Evolutionary conservation across 2,329 filamentous ascomycete genomes (phyloP), one percentile per base, ranked within the genome.

Genomic region (Nemania abortiva): DNA sequence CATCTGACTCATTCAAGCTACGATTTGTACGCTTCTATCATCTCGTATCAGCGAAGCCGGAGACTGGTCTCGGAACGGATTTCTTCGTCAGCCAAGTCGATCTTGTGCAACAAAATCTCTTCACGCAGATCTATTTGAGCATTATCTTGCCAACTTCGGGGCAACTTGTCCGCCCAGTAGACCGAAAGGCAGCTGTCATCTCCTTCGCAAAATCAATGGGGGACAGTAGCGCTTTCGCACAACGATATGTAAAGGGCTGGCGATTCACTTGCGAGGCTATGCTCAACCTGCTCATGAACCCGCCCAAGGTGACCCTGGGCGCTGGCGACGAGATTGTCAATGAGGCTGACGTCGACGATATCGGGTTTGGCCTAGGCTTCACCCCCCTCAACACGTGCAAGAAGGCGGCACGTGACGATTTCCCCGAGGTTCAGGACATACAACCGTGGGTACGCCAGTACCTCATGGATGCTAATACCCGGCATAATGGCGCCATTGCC

Each of bases 11-110:
- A 55, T 92, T 97, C 81, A 92, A 94, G 75, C 84, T 93, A 63
- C 91, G 94, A 62, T 98, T 99, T 79, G 92, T 95, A 63, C 91
- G 94, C 39, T 97, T 99, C 85, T 99, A 97, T 80, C 95, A 99
- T 81, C 90, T 98, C 71, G 88, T 98, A 63, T 93, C 93, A 34
- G 93, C 94, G 20, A 87, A 89, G 49, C 79, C 92, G 39, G 91
- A 96, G 71, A 89, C 89, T 73, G 94, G 94, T n/a, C 89, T 96
- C 66, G 96, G 95, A 56, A 89, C 94, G 7, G 96, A 99, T 81
- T 97, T 94, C 83, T 96, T 98, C 83, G 92, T 98, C 81, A 87
- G 87, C 73, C 88, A 94, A 71, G 90, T 93, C n/a, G 92, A 98
- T 78, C 85, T 89, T 70, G 87, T 98, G 34, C 95, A 98, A 80